Evolutionary conservation across 768 basidiomycete species (phyloP), one percentile per base, ranked within the genome.

Genomic region (Pisolithus microcarpus): DNA sequence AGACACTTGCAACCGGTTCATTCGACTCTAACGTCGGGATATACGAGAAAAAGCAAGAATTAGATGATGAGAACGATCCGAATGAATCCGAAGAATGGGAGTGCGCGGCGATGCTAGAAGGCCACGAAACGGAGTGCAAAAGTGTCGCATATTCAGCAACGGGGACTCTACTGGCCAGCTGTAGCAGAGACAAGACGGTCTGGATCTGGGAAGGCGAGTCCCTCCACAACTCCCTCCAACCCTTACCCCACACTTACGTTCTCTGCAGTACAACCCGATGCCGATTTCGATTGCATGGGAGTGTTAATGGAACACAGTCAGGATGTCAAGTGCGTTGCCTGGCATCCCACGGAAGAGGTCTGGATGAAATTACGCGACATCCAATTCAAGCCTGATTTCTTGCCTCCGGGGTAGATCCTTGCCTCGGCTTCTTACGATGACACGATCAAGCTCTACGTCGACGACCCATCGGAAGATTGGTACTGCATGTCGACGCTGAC

Each of bases 391-490:
- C 24, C 28, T 10, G 43, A 5, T 38, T 30, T 28, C 30, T 53
- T 55, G 42, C 44, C 49, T 28, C 28, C 57, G 64, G 59, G 53
- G 61, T 68, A 95, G 89, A 91, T 97, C 55, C 83, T 99, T 49
- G 95, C 95, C 24, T 97, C 95, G 2, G 90, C 83, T 4, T 97
- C 95, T 0, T 99, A 98, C 70, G 96, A 99, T 63, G 94, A 97
- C 58, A 91, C 88, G 2, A 87, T 99, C 65, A 91, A 90, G 54
- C 80, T 99, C 26, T 93, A 94, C 68, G 70, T 88, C 49, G 93
- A 98, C 60, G 94, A 97, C 64, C 91, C 91, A 0, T 81, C 81
- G 24, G 91, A 95, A 54, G 96, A 99, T 65, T 98, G 96, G 92
- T 89, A 79, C 59, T 86, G 85, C 61, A 87, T 92, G 56, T 66